These are phyloP conservation scores for Spathaspora sp. DNA, from an alignment of 805 yeast genomes.

Conservation along the genomic window DNA sequence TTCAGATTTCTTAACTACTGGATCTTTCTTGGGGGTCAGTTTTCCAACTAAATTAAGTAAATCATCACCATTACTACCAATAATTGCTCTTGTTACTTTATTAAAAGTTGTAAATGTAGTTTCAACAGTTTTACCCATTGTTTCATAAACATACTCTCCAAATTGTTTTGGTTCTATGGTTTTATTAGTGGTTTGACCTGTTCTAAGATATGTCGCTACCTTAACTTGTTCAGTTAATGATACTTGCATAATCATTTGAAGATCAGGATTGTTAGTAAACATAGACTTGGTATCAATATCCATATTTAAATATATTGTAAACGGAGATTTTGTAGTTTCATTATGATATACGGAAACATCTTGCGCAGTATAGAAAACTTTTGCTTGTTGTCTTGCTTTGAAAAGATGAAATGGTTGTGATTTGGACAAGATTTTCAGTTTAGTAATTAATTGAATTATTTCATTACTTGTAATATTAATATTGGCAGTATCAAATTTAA, in stretches of 20 bases:
- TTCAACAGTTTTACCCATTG: slow-evolving; percentile 17
- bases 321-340: slow-evolving; percentile 59
- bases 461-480: slow-evolving; percentile 25
- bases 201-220: slow-evolving; percentile 15
- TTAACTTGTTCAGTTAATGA: slow-evolving; percentile 21
- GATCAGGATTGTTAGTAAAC: slow-evolving; percentile 29
- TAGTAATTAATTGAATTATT: slow-evolving; percentile 56
- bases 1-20: background rate
- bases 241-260: slow-evolving; percentile 49
- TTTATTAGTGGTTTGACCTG: background rate
- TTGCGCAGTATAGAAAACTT: slow-evolving; percentile 67
- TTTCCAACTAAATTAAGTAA: slow-evolving; percentile 6
- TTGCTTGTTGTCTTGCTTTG: slow-evolving; percentile 35
- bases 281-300: slow-evolving; percentile 29
- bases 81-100: slow-evolving; percentile 17
- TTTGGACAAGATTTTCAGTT: slow-evolving; percentile 72
- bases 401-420: slow-evolving; percentile 85
- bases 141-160: slow-evolving; percentile 17
- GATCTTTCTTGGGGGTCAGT: background rate
- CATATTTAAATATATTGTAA: slow-evolving; percentile 64
- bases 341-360: slow-evolving; percentile 46
- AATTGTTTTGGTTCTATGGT: slow-evolving; percentile 9
- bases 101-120: slow-evolving; percentile 20
- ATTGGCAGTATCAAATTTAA: too few species aligned
- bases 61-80: slow-evolving; percentile 14